Base-by-base conservation (phyloP, 345 rosid species). In the Linum tenue region DNA sequence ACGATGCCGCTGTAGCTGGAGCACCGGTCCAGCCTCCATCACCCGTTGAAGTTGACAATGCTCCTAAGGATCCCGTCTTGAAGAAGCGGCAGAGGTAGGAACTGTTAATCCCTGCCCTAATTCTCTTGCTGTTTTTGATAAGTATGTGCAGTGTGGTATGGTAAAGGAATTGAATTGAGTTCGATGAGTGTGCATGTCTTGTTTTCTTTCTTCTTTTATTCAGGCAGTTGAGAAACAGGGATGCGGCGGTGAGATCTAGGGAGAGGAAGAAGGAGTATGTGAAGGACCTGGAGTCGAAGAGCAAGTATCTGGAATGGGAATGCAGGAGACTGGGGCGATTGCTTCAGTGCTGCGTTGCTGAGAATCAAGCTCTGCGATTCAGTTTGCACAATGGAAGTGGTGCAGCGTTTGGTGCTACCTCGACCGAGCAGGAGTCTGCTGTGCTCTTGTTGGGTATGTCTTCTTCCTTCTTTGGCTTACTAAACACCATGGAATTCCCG, bases 391-490 rank as follows among this genome's bases (percentile, higher is more conserved):
- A 70, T 64, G 85, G 70, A 72, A 77, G 71, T 70, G 53, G 53
- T 48, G 53, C 53, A 15, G 81, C 86, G 70, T 68, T 67, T 59
- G 87, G 71, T 85, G 85, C 82, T 66, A 64, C 88, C 72, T 81
- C 72, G 76, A 42, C 97, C 87, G 83, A 75, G 94, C 98, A 90
- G 98, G 98, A 92, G 96, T 92, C 96, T 89, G 96, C 96, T 63
- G 98, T 89, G 84, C 98, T 92, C 91, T 87, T 87, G 78, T 75
- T 86, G 96, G 98, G 95, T 88, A 88, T 67, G 80, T 35, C 10
- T 75, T 14, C n/a, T n/a, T n/a, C n/a, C n/a, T n/a, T n/a, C n/a
- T n/a, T n/a, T n/a, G n/a, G n/a, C n/a, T n/a, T n/a, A n/a, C n/a
- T n/a, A n/a, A n/a, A n/a, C n/a, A n/a, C n/a, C n/a, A n/a, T n/a